Conservation (phyloP, 1,284 basidiomycete species). For the Moesziomyces globuligerus region DNA sequence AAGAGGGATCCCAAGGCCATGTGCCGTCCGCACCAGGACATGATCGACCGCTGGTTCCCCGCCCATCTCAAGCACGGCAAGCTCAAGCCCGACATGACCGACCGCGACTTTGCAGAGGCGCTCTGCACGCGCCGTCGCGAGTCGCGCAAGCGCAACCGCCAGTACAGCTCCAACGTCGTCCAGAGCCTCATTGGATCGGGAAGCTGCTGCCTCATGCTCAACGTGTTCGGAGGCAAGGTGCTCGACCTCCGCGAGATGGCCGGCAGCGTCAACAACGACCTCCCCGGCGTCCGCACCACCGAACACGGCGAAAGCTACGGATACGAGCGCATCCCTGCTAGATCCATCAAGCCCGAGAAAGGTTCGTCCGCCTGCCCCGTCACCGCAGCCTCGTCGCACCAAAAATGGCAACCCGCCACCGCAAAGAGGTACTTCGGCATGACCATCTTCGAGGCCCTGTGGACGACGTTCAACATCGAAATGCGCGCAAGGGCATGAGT, state of each 20-base stretch:
- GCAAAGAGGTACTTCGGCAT: conserved; percentile 31
- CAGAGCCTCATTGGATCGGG: conserved; percentile 37
- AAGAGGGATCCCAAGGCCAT: conserved; percentile 23
- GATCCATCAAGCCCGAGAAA: conserved; percentile 20
- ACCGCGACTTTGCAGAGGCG: conserved; percentile 32
- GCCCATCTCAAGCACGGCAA: conserved; percentile 27
- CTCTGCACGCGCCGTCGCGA: conserved; percentile 26
- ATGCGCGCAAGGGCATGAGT: conserved; percentile 30
- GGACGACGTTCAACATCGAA: conserved; percentile 43
- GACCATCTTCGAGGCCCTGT: conserved; percentile 40
- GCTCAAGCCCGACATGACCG: conserved; percentile 19
- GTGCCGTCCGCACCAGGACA: conserved; percentile 37
- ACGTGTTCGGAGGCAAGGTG: conserved; percentile 37
- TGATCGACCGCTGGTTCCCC: conserved; percentile 47
- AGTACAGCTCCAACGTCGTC: conserved; percentile 34
- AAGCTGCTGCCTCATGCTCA: conserved; percentile 46
- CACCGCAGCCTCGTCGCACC: conserved; percentile 4
- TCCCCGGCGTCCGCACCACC: conserved; percentile 25
- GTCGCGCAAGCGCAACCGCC: conserved; percentile 18
- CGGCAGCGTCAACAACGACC: conserved; percentile 17
- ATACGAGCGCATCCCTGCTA: conserved; percentile 36
- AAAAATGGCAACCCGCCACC: conserved; percentile 44
- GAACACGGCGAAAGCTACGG: conserved; percentile 21
- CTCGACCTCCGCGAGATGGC: conserved; percentile 40
- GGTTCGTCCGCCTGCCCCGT: conserved; percentile 5